Conservation (phyloP, 139 green algal genomes). For the Nannochloris sp. region DNA sequence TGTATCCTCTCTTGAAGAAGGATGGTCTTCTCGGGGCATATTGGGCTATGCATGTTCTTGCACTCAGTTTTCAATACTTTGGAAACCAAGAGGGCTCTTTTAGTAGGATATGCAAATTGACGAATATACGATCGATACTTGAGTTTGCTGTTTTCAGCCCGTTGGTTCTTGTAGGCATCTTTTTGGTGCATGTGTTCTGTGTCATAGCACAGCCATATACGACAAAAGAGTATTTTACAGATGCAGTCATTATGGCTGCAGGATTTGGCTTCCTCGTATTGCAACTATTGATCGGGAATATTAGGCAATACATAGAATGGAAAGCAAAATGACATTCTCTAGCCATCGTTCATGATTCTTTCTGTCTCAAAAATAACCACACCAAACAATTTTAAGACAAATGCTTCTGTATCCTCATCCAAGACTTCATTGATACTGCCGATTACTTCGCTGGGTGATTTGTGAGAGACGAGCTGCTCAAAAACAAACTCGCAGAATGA, state of each 20-base stretch:
- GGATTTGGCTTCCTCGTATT: background rate
- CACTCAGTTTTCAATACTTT: background rate
- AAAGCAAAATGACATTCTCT: background rate
- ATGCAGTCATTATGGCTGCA: background rate
- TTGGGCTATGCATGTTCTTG: background rate
- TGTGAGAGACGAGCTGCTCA: constrained; percentile 29
- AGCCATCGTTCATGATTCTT: background rate
- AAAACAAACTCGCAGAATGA: constrained; percentile 48
- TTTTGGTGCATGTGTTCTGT: background rate
- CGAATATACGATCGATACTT: background rate
- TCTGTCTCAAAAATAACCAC: constrained; percentile 10
- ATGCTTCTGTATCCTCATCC: constrained; percentile 63
- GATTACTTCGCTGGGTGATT: constrained; percentile 11
- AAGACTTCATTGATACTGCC: constrained; percentile 15
- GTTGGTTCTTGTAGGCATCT: background rate
- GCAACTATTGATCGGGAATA: background rate
- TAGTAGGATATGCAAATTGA: too few species aligned
- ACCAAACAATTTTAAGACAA: constrained; percentile 84
- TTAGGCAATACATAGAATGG: background rate
- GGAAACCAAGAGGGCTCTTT: background rate
- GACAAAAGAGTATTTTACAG: background rate
- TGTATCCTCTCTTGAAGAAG: constrained; percentile 81
- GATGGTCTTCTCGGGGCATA: constrained; percentile 43
- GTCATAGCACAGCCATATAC: background rate
- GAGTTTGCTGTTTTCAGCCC: background rate